Percentiles rank a stretch among this genome's conserved stretches.
Conservation (phyloP, 169 alveolate genomes). For the Plasmodium cynomolgi region DNA sequence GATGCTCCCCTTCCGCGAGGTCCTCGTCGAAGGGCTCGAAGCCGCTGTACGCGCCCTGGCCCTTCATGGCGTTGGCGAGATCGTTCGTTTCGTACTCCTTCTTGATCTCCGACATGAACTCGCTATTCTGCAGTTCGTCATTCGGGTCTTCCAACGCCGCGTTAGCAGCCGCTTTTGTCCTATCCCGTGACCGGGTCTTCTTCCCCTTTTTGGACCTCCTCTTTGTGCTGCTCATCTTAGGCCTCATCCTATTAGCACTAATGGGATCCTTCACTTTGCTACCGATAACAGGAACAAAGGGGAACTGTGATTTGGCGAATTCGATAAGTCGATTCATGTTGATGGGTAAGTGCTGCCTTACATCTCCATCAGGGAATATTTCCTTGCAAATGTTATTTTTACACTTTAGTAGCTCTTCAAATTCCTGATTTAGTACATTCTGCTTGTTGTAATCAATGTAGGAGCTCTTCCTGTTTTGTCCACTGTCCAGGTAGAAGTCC, state of each 20-base stretch:
- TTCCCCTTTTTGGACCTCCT: slow-evolving; percentile 21
- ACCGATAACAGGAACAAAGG: slow-evolving; percentile 76
- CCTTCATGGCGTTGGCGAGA: slow-evolving; percentile 23
- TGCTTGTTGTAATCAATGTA: slow-evolving; percentile 86
- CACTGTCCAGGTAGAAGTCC: slow-evolving; percentile 10
- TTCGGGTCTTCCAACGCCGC: slow-evolving; percentile 36
- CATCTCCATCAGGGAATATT: slow-evolving; percentile 95
- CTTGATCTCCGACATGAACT: slow-evolving; percentile 48
- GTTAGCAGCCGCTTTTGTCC: neutral
- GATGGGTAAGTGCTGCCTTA: slow-evolving; percentile 97
- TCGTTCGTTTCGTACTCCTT: slow-evolving; percentile 59
- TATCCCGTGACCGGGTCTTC: slow-evolving; percentile 17
- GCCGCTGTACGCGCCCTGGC: slow-evolving; percentile 19
- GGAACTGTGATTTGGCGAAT: slow-evolving; percentile 93
- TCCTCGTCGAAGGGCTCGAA: slow-evolving; percentile 14
- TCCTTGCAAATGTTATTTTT: slow-evolving; percentile 84
- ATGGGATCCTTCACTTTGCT: slow-evolving; percentile 68
- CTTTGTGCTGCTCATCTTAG: neutral
- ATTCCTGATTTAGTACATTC: slow-evolving; percentile 85
- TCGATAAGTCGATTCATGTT: slow-evolving; percentile 93
- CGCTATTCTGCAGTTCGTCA: neutral
- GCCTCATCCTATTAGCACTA: slow-evolving; percentile 77
- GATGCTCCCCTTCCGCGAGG: neutral
- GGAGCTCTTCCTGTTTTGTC: slow-evolving; percentile 75
- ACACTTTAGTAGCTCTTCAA: slow-evolving; percentile 81